Evolutionary conservation across 2,329 filamentous ascomycete genomes (phyloP).

Genomic region (Aureobasidium zeae): DNA sequence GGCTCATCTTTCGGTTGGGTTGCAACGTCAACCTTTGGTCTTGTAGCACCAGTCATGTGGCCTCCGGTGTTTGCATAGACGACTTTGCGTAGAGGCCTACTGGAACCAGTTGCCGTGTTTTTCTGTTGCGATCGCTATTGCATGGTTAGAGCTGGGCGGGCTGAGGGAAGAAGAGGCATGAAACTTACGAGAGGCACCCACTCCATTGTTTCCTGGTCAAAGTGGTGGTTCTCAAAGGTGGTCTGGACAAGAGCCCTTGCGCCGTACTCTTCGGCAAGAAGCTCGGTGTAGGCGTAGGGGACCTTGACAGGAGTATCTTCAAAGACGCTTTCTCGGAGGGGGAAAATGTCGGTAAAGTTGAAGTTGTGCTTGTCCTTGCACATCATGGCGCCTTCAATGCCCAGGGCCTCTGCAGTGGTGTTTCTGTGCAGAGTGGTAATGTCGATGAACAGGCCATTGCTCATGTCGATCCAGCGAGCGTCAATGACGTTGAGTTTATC

Average conservation of each 20-base stretch:
- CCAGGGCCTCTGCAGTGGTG: slow-evolving; percentile 30
- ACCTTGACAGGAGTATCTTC: slow-evolving; percentile 46
- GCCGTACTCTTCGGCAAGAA: slow-evolving; percentile 49
- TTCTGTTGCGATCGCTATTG: neutral
- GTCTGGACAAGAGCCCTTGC: slow-evolving; percentile 38
- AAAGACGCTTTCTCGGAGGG: slow-evolving; percentile 45
- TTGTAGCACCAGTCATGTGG: neutral
- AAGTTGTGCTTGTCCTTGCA: slow-evolving; percentile 52
- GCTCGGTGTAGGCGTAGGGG: slow-evolving; percentile 46
- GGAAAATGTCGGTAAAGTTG: slow-evolving; percentile 46
- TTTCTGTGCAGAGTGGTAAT: slow-evolving; percentile 49
- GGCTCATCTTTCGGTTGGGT: too few species aligned
- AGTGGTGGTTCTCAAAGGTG: slow-evolving; percentile 37
- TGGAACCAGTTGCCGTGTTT: neutral
- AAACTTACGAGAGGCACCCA: slow-evolving; percentile 24
- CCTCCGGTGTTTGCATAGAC: slow-evolving; percentile 5
- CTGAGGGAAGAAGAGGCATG: neutral
- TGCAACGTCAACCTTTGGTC: slow-evolving; percentile 23
- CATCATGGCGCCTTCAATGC: slow-evolving; percentile 38
- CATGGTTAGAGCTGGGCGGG: neutral
- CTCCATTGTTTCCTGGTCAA: slow-evolving; percentile 27
- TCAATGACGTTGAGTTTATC: slow-evolving; percentile 50
- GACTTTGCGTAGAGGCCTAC: slow-evolving; percentile 6
- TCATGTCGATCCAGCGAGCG: slow-evolving; percentile 51
- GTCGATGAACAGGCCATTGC: slow-evolving; percentile 52